Base-by-base conservation (phyloP, 352 stramenopile genomes). In the Globisporangium polare region DNA sequence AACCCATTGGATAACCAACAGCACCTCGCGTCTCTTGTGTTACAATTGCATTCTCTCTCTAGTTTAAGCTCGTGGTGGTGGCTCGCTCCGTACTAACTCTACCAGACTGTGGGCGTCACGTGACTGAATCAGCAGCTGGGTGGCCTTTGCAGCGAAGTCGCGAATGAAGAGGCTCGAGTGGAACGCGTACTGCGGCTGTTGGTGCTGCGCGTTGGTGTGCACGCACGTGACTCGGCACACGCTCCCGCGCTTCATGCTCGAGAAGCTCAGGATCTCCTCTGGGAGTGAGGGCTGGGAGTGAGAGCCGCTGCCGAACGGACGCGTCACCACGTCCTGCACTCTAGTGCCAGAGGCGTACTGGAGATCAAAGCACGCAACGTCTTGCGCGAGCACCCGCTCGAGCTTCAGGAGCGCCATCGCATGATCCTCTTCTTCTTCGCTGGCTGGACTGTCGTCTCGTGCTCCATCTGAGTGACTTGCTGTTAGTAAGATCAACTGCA, bases 221-320 rank as follows among this genome's bases (percentile, higher is more conserved):
- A 75, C 5, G 13, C 67, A 83, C 12, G 77, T 69, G 33, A 90
- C 58, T 10, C 81, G 74, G 17, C 60, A 73, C 15, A 74, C 70
- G 1, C 58, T 20, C 1, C 68, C 68, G n/a, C 66, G 17, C 15
- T 17, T 54, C 20, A 74, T 66, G 15, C 72, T 83, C 9, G 80
- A 89, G 52, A 90, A 90, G 55, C 68, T 72, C 42, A 90, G 51
- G 2, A 82, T 39, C 55, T 90, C 70, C n/a, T 57, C 52, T 43
- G 27, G 29, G n/a, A 29, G 29, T 39, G 50, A 29, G 5, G 5
- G 68, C 50, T 54, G 12, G 9, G 33, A 56, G 5, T 27, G 9
- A 4, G 45, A 5, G 8, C n/a, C 49, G 18, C n/a, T n/a, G n/a
- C 88, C 80, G 15, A 83, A 58, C 27, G 87, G 35, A 26, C 37